These are phyloP conservation scores for Phaeosphaeriaceae sp. DNA, from an alignment of 2,329 filamentous ascomycete species.

Conservation along the genomic window DNA sequence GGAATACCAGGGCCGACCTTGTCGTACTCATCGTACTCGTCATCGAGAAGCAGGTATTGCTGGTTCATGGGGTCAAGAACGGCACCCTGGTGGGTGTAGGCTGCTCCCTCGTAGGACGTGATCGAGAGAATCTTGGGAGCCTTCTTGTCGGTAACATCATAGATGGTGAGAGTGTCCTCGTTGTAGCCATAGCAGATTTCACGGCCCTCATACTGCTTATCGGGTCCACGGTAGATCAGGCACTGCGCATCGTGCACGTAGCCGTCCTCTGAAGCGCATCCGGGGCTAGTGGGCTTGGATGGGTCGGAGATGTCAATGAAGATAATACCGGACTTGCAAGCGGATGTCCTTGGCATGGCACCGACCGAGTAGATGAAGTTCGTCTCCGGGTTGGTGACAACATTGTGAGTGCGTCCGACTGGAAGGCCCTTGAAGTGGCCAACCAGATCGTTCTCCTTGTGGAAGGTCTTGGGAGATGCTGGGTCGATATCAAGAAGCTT, in stretches of 20 bases:
- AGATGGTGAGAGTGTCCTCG: constrained; percentile 62
- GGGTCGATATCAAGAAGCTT: constrained; percentile 50
- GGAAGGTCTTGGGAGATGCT: constrained; percentile 44
- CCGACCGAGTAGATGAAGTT: constrained; percentile 51
- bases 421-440: constrained; percentile 48
- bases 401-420: constrained; percentile 47
- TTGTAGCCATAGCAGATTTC: constrained; percentile 68
- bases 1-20: constrained; percentile 40
- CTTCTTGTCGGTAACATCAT: constrained; percentile 62
- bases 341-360: constrained; percentile 38
- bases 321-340: constrained; percentile 64
- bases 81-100: constrained; percentile 68
- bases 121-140: constrained; percentile 58
- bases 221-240: constrained; percentile 63
- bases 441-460: constrained; percentile 40
- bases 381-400: constrained; percentile 47
- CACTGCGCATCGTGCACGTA: constrained; percentile 71
- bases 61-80: constrained; percentile 53
- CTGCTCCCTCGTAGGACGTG: constrained; percentile 64
- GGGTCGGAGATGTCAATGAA: constrained; percentile 66
- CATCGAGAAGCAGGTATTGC: constrained; percentile 48
- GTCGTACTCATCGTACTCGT: constrained; percentile 51
- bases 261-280: constrained; percentile 62
- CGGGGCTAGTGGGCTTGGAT: constrained; percentile 61
- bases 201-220: constrained; percentile 55